phyloP scores from a whole-genome alignment of 306 rosid genomes.

The Gillenia trifoliata region DNA sequence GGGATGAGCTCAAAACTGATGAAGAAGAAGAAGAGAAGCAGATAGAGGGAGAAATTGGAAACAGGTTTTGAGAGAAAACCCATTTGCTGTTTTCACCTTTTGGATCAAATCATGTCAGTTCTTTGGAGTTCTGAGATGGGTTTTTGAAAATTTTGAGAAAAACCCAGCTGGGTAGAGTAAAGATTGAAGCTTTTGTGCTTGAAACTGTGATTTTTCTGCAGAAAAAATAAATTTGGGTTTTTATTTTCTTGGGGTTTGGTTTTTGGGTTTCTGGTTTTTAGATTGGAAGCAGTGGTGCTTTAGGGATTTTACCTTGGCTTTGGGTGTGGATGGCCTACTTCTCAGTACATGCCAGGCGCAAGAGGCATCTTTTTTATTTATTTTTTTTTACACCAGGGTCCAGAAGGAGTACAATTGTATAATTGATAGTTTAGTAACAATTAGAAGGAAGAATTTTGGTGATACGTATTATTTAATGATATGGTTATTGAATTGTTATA shows the following conservation, averaged over 20 bases:
- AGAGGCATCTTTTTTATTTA: neutral
- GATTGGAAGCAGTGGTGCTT: neutral
- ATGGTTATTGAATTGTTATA: too few species aligned
- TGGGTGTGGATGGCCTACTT: constrained; percentile 36
- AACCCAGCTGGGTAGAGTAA: constrained; percentile 11
- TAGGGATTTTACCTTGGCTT: constrained; percentile 9
- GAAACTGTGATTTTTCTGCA: constrained; percentile 8
- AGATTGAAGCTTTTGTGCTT: constrained; percentile 12
- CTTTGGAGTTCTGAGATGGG: constrained; percentile 7
- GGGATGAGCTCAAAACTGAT: constrained; percentile 26
- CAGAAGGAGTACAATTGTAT: constrained; percentile 12
- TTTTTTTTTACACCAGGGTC: neutral
- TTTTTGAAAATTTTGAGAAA: constrained; percentile 17
- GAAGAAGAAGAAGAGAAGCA: constrained; percentile 8
- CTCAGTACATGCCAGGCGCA: constrained; percentile 29
- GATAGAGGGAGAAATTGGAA: constrained; percentile 24
- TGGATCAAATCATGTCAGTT: constrained; percentile 53
- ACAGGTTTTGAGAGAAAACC: constrained; percentile 39
- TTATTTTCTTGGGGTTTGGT: neutral
- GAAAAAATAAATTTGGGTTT: constrained; percentile 11
- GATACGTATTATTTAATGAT: too few species aligned
- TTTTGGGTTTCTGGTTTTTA: constrained; percentile 18
- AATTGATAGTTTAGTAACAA: neutral
- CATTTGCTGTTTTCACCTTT: constrained; percentile 37
- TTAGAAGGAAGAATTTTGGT: too few species aligned